These are phyloP conservation scores for Apiospora rasikravindrae DNA, from an alignment of 2,329 filamentous ascomycete genomes.

Conservation along the genomic window DNA sequence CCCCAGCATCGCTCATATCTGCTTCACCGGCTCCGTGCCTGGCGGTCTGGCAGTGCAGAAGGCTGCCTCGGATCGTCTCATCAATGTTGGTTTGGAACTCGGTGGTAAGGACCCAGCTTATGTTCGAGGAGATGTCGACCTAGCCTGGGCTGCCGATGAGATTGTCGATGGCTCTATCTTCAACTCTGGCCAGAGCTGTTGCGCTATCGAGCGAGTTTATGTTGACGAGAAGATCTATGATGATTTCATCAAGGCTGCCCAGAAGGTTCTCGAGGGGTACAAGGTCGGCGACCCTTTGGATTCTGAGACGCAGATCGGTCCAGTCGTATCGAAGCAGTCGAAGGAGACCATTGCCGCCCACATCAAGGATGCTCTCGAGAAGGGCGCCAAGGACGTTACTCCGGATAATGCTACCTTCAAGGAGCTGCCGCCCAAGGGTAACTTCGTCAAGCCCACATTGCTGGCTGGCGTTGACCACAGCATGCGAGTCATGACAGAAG, in stretches of 20 bases:
- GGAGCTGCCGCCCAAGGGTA: constrained; percentile 75
- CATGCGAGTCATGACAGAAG: constrained; percentile 90
- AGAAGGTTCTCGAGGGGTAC: constrained; percentile 81
- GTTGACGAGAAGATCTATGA: constrained; percentile 87
- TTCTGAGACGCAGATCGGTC: constrained; percentile 80
- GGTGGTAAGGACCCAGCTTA: constrained; percentile 97
- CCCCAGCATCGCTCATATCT: constrained; percentile 78
- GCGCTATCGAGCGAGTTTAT: constrained; percentile 89
- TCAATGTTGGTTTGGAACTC: constrained; percentile 87
- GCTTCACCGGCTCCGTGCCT: constrained; percentile 92
- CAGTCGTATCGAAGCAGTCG: constrained; percentile 82
- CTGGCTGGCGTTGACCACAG: constrained; percentile 78
- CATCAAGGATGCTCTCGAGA: constrained; percentile 79
- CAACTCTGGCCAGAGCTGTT: constrained; percentile 98
- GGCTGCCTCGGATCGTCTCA: constrained; percentile 81
- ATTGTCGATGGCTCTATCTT: constrained; percentile 97
- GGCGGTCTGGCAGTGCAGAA: constrained; percentile 86
- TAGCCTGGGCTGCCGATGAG: constrained; percentile 89
- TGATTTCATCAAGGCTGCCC: constrained; percentile 77
- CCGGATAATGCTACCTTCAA: constrained; percentile 81
- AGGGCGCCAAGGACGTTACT: constrained; percentile 84
- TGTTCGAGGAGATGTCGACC: constrained; percentile 81
- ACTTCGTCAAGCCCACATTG: constrained; percentile 87
- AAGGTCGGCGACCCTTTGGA: constrained; percentile 88
- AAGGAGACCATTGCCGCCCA: constrained; percentile 79